Evolutionary conservation across 257 asterid genomes (phyloP).

Genomic region (Hygrophila difformis): DNA sequence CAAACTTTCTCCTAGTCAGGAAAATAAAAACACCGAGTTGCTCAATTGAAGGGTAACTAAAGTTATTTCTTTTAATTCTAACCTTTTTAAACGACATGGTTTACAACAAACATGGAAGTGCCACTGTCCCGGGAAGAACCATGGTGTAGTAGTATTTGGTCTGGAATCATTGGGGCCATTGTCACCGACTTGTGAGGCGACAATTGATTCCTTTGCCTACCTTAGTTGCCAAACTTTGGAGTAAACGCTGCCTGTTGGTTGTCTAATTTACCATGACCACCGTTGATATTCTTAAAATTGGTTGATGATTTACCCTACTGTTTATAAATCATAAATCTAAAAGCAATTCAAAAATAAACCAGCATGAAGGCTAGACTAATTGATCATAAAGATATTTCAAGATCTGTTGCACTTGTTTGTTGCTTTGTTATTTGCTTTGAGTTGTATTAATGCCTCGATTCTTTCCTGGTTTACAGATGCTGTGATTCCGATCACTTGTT

Average conservation of each 20-base stretch:
- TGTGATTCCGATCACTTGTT: slow-evolving; percentile 85
- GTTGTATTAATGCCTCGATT: slow-evolving; percentile 9
- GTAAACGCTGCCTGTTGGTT: not conserved
- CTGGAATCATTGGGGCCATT: slow-evolving; percentile 6
- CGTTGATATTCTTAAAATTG: not conserved
- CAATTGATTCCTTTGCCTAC: slow-evolving; percentile 2
- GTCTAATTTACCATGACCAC: not conserved
- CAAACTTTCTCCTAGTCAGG: not conserved
- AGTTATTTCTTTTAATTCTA: not conserved
- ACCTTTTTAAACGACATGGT: not conserved
- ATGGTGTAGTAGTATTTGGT: not conserved
- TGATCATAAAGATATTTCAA: no score
- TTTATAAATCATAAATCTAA: no score
- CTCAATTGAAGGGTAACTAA: no score
- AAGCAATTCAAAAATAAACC: no score
- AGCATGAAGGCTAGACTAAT: no score
- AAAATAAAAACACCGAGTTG: no score
- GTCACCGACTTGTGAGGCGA: not conserved
- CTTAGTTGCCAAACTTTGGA: no score
- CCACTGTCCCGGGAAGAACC: no score
- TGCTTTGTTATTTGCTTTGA: no score
- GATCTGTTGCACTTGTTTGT: no score
- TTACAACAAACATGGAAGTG: no score
- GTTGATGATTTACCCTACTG: no score
- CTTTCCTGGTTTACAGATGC: slow-evolving; percentile 63